phyloP scores from a whole-genome alignment of 169 alveolate genomes.

The Cryptosporidium sp. region DNA sequence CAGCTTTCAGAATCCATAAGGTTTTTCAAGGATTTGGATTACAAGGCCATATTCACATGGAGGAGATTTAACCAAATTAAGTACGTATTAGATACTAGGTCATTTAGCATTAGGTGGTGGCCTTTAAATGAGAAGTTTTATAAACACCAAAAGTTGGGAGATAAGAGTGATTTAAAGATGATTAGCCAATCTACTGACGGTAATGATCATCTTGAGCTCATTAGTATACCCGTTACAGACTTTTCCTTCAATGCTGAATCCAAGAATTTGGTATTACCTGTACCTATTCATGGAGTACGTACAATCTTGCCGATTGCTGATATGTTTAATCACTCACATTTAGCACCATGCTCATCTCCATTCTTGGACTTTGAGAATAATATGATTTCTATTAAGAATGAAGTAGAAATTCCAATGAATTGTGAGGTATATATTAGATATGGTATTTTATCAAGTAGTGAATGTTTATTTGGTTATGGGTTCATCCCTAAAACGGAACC shows the following conservation, averaged over 20 bases:
- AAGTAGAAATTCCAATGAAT: constrained; percentile 25
- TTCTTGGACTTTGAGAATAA: constrained; percentile 16
- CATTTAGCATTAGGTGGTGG: constrained; percentile 67
- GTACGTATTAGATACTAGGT: constrained; percentile 58
- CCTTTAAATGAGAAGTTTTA: constrained; percentile 33
- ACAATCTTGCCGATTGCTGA: constrained; percentile 62
- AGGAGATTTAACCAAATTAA: constrained; percentile 17
- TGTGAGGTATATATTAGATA: constrained; percentile 47
- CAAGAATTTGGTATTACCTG: constrained; percentile 17
- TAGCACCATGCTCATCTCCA: constrained; percentile 72
- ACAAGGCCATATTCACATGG: constrained; percentile 46
- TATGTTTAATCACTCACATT: constrained; percentile 62
- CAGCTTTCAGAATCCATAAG: neutral
- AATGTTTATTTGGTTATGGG: constrained; percentile 59
- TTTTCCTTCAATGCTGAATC: constrained; percentile 5
- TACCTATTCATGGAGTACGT: constrained; percentile 53
- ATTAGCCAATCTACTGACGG: neutral
- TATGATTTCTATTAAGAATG: constrained; percentile 26
- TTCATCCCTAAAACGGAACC: constrained; percentile 57
- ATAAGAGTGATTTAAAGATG: neutral
- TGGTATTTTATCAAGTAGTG: constrained; percentile 47
- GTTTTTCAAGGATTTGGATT: constrained; percentile 38
- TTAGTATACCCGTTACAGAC: constrained; percentile 30
- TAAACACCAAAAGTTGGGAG: neutral
- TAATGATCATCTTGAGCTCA: constrained; percentile 2